Evolutionary conservation across 305 asterid species (phyloP).

Genomic region (Solanum hybrid): DNA sequence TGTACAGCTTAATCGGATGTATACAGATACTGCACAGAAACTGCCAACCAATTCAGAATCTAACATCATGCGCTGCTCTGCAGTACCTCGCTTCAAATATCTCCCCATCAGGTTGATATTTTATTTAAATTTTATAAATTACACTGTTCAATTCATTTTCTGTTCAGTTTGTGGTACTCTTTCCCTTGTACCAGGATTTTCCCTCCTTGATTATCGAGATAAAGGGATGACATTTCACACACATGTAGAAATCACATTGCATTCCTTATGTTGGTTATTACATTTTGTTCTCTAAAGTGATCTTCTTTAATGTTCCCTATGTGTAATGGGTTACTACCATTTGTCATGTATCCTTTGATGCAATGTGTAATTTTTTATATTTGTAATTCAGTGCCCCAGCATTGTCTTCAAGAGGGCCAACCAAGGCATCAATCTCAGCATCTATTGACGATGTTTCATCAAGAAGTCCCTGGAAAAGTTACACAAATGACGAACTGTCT

Average conservation of each 20-base stretch:
- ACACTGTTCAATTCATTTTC: neutral
- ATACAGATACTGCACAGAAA: constrained; percentile 65
- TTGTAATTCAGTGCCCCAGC: constrained; percentile 77
- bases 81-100: constrained; percentile 94
- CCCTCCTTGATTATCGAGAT: neutral
- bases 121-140: constrained; percentile 9
- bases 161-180: neutral
- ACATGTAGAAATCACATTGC: neutral
- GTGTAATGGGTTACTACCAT: neutral
- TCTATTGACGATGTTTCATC: constrained; percentile 73
- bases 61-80: constrained; percentile 91
- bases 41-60: constrained; percentile 83
- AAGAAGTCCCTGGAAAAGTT: constrained; percentile 76
- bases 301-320: neutral
- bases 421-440: constrained; percentile 51
- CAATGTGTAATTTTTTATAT: constrained; percentile 1
- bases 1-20: constrained; percentile 84
- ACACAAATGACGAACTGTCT: constrained; percentile 55
- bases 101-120: constrained; percentile 85
- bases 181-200: neutral
- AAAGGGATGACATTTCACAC: neutral
- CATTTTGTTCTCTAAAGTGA: neutral
- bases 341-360: constrained; percentile 1
- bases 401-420: constrained; percentile 56
- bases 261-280: neutral